Percentiles rank a stretch among this genome's conserved stretches.
phyloP scores from a whole-genome alignment of 202 grass and related monocot species.

The Zoysia matrella region DNA sequence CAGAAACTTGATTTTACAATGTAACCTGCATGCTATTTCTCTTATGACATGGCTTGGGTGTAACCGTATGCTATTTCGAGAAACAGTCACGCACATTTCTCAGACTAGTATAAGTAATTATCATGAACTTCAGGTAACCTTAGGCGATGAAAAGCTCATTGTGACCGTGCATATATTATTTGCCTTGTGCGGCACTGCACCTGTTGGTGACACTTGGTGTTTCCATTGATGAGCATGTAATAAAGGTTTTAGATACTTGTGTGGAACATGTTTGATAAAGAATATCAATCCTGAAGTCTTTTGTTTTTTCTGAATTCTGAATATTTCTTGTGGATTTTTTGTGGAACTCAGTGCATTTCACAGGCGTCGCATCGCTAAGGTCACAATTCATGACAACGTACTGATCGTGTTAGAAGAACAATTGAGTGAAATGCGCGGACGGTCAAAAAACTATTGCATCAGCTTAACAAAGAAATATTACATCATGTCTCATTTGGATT shows the following conservation, averaged over 20 bases:
- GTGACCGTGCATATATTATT: constrained; percentile 42
- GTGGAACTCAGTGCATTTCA: too few relatives aligned
- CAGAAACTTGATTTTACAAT: constrained; percentile 47
- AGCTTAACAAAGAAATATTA: too few relatives aligned
- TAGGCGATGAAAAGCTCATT: too few relatives aligned
- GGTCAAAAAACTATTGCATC: too few relatives aligned
- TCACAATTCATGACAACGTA: not conserved
- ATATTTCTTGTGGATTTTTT: too few relatives aligned
- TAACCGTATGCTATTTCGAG: not conserved
- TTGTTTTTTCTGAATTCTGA: not conserved
- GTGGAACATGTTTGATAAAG: not conserved
- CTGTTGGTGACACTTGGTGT: not conserved
- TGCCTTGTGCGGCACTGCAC: constrained; percentile 19
- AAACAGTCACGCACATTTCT: not conserved
- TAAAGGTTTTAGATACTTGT: constrained; percentile 40
- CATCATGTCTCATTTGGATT: too few relatives aligned
- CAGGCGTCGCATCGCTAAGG: too few relatives aligned
- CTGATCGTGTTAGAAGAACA: too few relatives aligned
- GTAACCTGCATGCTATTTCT: not conserved
- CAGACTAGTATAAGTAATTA: not conserved
- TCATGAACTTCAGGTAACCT: not conserved
- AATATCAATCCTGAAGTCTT: not conserved
- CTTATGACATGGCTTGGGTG: not conserved
- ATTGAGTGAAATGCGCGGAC: too few relatives aligned
- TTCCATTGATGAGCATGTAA: constrained; percentile 38